Evolutionary conservation across 768 basidiomycete species (phyloP).

Genomic region (Termitomyces sp.): DNA sequence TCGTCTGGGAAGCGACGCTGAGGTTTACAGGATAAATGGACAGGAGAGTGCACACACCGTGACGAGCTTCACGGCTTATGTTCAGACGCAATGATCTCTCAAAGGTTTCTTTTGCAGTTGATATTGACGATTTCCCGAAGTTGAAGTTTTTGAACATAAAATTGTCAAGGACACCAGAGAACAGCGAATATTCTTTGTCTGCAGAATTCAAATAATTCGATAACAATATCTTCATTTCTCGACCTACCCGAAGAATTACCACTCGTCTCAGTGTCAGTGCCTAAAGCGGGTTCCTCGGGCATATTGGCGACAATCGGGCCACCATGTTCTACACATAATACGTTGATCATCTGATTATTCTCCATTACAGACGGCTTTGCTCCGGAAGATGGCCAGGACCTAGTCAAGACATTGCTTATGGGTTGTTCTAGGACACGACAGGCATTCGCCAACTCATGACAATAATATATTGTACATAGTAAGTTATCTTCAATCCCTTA

Average conservation of each 20-base stretch:
- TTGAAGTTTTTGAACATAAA: background rate
- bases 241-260: background rate
- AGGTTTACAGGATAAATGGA: background rate
- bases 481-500: background rate
- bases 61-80: background rate
- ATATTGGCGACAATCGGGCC: background rate
- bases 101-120: background rate
- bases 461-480: too few species aligned
- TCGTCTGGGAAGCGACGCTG: background rate
- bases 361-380: background rate
- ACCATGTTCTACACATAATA: background rate
- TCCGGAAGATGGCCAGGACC: background rate
- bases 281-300: background rate
- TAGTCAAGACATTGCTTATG: background rate
- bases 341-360: background rate
- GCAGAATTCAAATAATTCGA: background rate
- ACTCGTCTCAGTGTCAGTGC: background rate
- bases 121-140: background rate
- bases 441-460: too few species aligned
- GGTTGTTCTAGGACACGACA: background rate
- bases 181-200: background rate
- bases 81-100: background rate
- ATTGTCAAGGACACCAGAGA: background rate
- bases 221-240: background rate
- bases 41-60: background rate